phyloP scores from a whole-genome alignment of 148 eudicot genomes.

The Chenopodium formosanum region DNA sequence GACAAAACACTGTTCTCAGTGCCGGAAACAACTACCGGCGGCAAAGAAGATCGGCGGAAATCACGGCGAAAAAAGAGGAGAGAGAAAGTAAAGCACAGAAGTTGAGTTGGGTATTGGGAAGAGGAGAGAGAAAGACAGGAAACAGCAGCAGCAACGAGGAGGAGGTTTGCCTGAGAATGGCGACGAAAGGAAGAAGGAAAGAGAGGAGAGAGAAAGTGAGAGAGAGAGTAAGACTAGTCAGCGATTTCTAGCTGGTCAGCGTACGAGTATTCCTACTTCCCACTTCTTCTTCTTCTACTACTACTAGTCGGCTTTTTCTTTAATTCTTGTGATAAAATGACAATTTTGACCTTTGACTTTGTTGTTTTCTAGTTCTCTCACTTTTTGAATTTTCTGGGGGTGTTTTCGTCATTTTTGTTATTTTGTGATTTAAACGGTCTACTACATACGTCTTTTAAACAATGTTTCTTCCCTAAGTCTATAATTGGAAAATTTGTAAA shows the following conservation, averaged over 20 bases:
- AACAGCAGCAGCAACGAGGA: constrained; percentile 19
- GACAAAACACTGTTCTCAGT: background rate
- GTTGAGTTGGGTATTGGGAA: background rate
- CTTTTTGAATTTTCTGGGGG: background rate
- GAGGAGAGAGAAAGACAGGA: background rate
- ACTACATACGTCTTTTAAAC: no score
- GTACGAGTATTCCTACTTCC: background rate
- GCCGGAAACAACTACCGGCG: background rate
- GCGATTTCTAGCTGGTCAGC: constrained; percentile 13
- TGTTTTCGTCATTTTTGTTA: background rate
- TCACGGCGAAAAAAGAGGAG: background rate
- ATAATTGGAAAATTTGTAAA: no score
- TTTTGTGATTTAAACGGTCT: background rate
- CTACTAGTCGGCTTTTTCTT: background rate
- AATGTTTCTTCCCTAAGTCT: no score
- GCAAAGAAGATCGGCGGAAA: background rate
- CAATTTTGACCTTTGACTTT: constrained; percentile 7
- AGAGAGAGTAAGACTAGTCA: background rate
- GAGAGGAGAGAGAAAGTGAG: background rate
- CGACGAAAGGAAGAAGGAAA: no score
- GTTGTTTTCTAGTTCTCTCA: background rate
- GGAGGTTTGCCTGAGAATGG: background rate
- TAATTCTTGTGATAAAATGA: background rate
- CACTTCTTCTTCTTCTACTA: background rate
- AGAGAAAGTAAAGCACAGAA: background rate